These are phyloP conservation scores for Vickermania ingenoplastis DNA, from an alignment of 208 protist species.

Conservation along the genomic window DNA sequence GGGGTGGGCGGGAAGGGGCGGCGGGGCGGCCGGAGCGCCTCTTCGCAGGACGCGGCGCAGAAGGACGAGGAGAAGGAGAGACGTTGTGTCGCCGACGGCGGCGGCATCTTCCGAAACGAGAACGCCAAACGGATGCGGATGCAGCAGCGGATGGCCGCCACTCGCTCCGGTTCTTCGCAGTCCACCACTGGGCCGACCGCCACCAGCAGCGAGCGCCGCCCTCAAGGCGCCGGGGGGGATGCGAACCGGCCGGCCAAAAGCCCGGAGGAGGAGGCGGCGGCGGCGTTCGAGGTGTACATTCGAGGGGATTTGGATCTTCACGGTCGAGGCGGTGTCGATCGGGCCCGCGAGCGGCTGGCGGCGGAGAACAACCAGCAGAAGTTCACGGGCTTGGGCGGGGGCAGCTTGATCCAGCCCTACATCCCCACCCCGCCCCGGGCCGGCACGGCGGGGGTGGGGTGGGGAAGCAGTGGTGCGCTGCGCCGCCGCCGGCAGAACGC, in stretches of 20 bases:
- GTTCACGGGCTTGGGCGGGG: neutral
- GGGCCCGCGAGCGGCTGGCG: neutral
- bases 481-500: neutral
- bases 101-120: neutral
- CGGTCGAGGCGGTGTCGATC: neutral
- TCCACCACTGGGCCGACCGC: neutral
- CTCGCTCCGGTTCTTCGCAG: neutral
- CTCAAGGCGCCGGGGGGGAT: neutral
- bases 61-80: constrained; percentile 8
- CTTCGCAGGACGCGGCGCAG: neutral
- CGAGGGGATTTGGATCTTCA: neutral
- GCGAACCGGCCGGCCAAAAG: neutral
- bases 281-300: neutral
- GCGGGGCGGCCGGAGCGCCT: no score
- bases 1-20: neutral
- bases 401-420: neutral
- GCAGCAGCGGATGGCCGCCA: neutral
- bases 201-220: neutral
- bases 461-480: no score
- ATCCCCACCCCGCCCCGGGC: neutral
- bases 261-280: neutral
- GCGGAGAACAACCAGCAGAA: neutral
- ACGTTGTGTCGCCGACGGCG: neutral
- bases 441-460: neutral
- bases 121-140: constrained; percentile 1